Percentiles rank a stretch among this genome's conserved stretches.
phyloP scores from a whole-genome alignment of 345 rosid genomes.

The Mangifera indica region DNA sequence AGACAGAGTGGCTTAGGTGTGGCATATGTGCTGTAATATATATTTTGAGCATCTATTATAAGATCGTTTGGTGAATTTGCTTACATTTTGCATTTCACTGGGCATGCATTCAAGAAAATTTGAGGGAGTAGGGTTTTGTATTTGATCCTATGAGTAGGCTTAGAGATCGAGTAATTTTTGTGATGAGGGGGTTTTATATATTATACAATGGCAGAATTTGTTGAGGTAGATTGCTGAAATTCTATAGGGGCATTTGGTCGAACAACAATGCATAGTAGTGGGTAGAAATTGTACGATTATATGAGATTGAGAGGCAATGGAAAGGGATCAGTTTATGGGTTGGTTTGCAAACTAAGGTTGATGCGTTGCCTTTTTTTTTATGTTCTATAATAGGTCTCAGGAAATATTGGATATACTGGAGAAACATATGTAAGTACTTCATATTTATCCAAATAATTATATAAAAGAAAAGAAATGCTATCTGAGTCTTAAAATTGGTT shows the following conservation, averaged over 20 bases:
- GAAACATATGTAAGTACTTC: no score
- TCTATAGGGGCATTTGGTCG: background rate
- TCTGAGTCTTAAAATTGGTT: background rate
- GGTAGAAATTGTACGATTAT: background rate
- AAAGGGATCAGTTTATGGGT: background rate
- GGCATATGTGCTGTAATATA: constrained; percentile 7
- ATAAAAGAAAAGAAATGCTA: background rate
- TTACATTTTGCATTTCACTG: background rate
- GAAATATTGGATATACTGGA: background rate
- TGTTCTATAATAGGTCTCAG: background rate
- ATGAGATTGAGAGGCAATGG: background rate
- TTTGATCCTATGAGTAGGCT: background rate
- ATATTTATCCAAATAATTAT: background rate
- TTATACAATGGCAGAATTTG: background rate
- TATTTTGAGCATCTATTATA: background rate
- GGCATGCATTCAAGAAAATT: background rate
- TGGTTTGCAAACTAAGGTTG: background rate
- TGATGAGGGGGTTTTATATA: background rate
- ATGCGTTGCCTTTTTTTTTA: background rate
- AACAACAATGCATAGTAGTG: background rate
- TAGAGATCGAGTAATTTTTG: background rate
- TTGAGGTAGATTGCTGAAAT: background rate
- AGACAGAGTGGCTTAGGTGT: constrained; percentile 76
- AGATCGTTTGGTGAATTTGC: background rate
- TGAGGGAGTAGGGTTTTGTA: background rate